Base-by-base conservation (phyloP, 495 filamentous ascomycete genomes). In the Penicillium bialowiezense region DNA sequence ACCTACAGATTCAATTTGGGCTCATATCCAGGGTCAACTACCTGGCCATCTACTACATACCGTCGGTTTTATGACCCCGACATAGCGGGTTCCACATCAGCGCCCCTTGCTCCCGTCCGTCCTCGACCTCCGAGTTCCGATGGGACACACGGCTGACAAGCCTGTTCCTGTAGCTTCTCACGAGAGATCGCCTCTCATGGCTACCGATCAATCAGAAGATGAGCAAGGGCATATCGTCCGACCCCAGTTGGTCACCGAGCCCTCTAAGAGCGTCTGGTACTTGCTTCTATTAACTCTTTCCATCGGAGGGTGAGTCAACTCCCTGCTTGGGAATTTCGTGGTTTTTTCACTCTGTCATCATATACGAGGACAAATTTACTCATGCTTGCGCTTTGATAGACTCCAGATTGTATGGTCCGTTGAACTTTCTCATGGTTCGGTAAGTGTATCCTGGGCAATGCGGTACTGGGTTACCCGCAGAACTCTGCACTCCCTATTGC, bases 351-450 rank as follows among this genome's bases (percentile, higher is more conserved):
- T 3, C 4, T 21, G 3, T 13, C 34, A 26, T 14, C 3, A 31
- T 19, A 10, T 28, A 31, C 7, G 26, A 10, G 14, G 24, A 24
- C 1, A n/a, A 19, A 20, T 28, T 35, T 46, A 20, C 28, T 54
- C 2, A 54, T 24, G 12, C 20, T 29, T 9, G 15, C 17, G 44
- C 17, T 3, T 20, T 39, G 1, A 37, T 46, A 82, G 89, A 20
- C 74, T 97, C 50, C 91, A 96, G 66, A 84, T 97, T 60, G 90
- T 89, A n/a, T 97, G 91, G 91, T 87, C 89, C 7, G 89, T 93
- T 33, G 90, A 96, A 63, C 70, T 91, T 43, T 92, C 89, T 41
- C 87, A 91, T 71, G 89, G 89, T 54, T 92, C 90, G 33, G 79
- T 82, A 67, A 48, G 80, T 65, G 19, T 41, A 14, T 17, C 17